Base-by-base conservation (phyloP, 768 basidiomycete species). In the Phylloporus arenicola region DNA sequence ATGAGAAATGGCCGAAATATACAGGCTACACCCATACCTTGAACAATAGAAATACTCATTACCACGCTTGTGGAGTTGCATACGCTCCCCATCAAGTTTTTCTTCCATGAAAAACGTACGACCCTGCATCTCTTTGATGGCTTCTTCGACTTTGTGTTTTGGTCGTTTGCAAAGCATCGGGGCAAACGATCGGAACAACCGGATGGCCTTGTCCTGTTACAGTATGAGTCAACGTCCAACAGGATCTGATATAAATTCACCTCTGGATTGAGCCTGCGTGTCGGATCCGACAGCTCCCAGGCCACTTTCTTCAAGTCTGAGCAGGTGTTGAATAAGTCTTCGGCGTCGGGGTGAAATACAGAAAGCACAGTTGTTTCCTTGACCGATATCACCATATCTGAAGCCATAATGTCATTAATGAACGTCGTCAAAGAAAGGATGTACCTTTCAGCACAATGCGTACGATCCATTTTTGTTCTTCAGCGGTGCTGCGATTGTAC, bases 81-180 rank as follows among this genome's bases (percentile, higher is more conserved):
- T 92, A 30, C 96, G 75, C 66, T 99, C 96, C 2, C 96, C 96
- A 58, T 99, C 96, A 2, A 98, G 76, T 64, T 98, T 99, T 71
- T 99, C 96, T 65, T 99, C 96, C 33, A 99, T 87, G 54, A 92
- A 72, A 62, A 99, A 99, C 38, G 82, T 79, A 7, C 74, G 66
- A 9, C 82, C 81, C 17, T 79, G 80, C 85, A 99, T 94, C 51
- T 86, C 80, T 57, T 84, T 88, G 43, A 95, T 82, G 0, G 92
- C 82, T 24, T 90, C 86, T 57, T 88, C 86, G 22, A 95, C 80
- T 54, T 80, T 87, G 55, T 77, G 80, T 0, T 83, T 87, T 1
- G 92, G 86, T 7, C 95, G 82, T 61, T 89, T 92, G 71, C 92
- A 96, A 35, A 99, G 76, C 87, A 97, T 97, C 0, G 96, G 96